These are phyloP conservation scores for Kuraishia cidri DNA, from an alignment of 805 yeast genomes.

Conservation along the genomic window DNA sequence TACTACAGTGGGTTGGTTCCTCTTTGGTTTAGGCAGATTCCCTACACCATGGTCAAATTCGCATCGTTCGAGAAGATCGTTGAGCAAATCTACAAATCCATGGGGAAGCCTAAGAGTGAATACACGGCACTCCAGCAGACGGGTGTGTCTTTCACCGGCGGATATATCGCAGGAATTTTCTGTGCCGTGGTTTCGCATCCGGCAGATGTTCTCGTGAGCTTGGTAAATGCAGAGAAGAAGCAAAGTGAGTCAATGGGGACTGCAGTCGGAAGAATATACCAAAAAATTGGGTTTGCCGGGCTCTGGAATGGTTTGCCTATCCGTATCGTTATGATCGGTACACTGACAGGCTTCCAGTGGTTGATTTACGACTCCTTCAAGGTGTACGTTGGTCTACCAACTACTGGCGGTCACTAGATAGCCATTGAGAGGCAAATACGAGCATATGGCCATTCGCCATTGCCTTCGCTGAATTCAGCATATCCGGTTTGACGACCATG, in stretches of 20 bases:
- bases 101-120: constrained; percentile 67
- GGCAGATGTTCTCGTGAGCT: constrained; percentile 97
- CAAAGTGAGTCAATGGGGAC: constrained; percentile 57
- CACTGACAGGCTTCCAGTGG: constrained; percentile 97
- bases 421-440: no score
- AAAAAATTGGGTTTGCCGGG: constrained; percentile 79
- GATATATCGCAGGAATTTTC: constrained; percentile 95
- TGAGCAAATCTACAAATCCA: constrained; percentile 57
- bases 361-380: constrained; percentile 92
- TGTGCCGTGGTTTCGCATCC: constrained; percentile 97
- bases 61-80: constrained; percentile 92
- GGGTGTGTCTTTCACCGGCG: constrained; percentile 91
- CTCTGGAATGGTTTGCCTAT: constrained; percentile 94
- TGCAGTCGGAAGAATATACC: constrained; percentile 69
- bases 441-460: no score
- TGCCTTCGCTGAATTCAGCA: no score
- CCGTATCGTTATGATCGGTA: constrained; percentile 95
- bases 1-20: constrained; percentile 89
- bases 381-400: constrained; percentile 90
- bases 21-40: constrained; percentile 93
- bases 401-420: constrained; percentile 50
- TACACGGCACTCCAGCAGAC: constrained; percentile 76
- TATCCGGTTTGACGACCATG: no score
- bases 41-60: constrained; percentile 97
- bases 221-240: constrained; percentile 67